Conservation (phyloP, 495 filamentous ascomycete genomes). For the Neurospora discreta region DNA sequence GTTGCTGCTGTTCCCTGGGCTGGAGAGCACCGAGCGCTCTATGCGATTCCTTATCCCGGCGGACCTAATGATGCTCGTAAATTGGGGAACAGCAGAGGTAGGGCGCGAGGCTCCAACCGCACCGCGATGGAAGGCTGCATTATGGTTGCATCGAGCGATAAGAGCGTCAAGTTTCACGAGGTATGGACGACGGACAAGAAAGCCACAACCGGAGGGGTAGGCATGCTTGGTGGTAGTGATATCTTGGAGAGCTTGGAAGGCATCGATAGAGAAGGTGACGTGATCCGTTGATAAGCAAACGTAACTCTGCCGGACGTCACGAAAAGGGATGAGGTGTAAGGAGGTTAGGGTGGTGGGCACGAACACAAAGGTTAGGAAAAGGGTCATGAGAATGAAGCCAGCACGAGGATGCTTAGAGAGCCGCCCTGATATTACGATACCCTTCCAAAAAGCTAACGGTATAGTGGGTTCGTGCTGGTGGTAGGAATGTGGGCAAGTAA, state of each 20-base stretch:
- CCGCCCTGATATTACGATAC: background rate
- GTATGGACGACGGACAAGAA: constrained; percentile 66
- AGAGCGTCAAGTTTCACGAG: constrained; percentile 93
- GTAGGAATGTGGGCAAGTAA: background rate
- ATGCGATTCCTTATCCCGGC: constrained; percentile 58
- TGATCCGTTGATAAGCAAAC: constrained; percentile 35
- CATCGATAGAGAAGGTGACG: constrained; percentile 63
- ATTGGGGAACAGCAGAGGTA: background rate
- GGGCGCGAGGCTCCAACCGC: constrained; percentile 27
- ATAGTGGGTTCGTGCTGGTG: background rate
- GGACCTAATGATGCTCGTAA: constrained; percentile 30
- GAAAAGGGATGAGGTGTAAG: background rate
- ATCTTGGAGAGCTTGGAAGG: constrained; percentile 82
- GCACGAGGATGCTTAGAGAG: background rate
- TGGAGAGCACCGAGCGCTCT: constrained; percentile 68
- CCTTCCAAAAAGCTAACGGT: background rate
- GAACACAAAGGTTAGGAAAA: background rate
- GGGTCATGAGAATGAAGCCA: background rate
- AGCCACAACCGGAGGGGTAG: constrained; percentile 42
- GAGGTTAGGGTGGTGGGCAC: background rate
- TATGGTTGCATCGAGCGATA: constrained; percentile 86
- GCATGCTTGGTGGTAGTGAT: constrained; percentile 72
- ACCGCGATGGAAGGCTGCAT: constrained; percentile 81
- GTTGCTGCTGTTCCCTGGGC: constrained; percentile 84
- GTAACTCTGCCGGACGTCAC: background rate